phyloP scores from a whole-genome alignment of 345 rosid genomes.

The Sonneratia alba region DNA sequence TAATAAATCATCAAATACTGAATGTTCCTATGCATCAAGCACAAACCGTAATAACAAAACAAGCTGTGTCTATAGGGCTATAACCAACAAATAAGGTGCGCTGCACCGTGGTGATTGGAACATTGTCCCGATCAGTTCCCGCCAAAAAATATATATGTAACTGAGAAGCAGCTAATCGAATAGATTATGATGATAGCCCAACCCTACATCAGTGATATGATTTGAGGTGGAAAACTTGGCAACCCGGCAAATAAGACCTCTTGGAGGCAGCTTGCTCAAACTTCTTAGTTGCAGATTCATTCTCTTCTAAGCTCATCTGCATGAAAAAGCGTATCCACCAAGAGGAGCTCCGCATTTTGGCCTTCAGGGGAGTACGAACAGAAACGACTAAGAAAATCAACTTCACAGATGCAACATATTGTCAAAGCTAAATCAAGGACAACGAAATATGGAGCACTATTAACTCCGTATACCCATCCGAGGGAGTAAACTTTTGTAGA shows the following conservation, averaged over 20 bases:
- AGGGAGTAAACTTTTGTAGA: not conserved
- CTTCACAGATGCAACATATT: not conserved
- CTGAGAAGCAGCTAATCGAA: slow-evolving; percentile 1
- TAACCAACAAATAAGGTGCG: not conserved
- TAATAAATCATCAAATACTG: not conserved
- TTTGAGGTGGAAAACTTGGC: slow-evolving; percentile 90
- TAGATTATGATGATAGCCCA: not conserved
- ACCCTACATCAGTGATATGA: slow-evolving; percentile 29
- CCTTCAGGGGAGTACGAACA: slow-evolving; percentile 13
- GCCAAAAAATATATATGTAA: not conserved
- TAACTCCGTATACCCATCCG: not conserved
- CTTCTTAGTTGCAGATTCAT: slow-evolving; percentile 29
- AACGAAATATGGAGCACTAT: not conserved
- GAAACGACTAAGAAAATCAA: not conserved
- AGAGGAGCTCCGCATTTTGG: slow-evolving; percentile 41
- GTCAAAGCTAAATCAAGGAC: not conserved
- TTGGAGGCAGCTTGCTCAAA: slow-evolving; percentile 30
- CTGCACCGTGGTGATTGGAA: not conserved
- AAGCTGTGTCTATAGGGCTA: not conserved
- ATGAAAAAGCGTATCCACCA: slow-evolving; percentile 38
- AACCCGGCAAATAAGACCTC: slow-evolving; percentile 54
- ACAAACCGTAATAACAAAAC: not conserved
- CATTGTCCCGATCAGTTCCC: not conserved
- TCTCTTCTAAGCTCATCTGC: slow-evolving; percentile 39
- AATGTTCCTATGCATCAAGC: not conserved